These are phyloP conservation scores for Citrullus mucosospermus DNA, from an alignment of 306 rosid genomes.

Conservation along the genomic window DNA sequence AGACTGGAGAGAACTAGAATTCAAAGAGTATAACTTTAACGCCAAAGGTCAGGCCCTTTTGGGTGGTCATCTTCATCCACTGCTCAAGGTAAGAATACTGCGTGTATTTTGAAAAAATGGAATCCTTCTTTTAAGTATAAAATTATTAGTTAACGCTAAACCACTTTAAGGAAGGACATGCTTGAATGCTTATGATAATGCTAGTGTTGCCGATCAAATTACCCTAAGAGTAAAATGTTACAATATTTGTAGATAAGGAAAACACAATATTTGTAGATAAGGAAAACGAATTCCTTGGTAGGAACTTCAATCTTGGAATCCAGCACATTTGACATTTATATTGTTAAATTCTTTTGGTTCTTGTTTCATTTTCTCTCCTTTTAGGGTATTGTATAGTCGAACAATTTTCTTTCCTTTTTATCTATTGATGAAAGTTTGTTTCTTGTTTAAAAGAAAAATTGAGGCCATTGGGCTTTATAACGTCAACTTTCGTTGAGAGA, in stretches of 20 bases:
- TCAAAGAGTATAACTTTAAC: constrained; percentile 68
- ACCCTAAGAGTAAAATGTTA: background rate
- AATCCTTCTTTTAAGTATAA: background rate
- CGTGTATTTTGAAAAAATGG: background rate
- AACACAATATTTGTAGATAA: background rate
- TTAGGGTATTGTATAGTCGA: background rate
- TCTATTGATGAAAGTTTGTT: background rate
- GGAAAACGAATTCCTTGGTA: background rate
- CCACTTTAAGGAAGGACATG: background rate
- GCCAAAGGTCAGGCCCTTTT: constrained; percentile 85
- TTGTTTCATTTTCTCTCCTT: background rate
- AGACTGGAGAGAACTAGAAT: constrained; percentile 72
- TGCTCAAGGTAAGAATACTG: constrained; percentile 60
- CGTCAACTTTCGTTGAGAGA: too few species aligned
- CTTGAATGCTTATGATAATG: background rate
- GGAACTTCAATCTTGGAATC: background rate
- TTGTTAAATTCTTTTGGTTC: background rate
- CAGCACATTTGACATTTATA: background rate
- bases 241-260: background rate
- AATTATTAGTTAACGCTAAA: background rate
- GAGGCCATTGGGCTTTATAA: background rate
- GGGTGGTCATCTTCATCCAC: constrained; percentile 87
- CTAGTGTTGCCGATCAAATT: background rate
- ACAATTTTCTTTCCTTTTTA: background rate
- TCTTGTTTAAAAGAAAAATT: too few species aligned